These are phyloP conservation scores for Emericellopsis atlantica DNA, from an alignment of 2,329 filamentous ascomycete genomes.

Conservation along the genomic window DNA sequence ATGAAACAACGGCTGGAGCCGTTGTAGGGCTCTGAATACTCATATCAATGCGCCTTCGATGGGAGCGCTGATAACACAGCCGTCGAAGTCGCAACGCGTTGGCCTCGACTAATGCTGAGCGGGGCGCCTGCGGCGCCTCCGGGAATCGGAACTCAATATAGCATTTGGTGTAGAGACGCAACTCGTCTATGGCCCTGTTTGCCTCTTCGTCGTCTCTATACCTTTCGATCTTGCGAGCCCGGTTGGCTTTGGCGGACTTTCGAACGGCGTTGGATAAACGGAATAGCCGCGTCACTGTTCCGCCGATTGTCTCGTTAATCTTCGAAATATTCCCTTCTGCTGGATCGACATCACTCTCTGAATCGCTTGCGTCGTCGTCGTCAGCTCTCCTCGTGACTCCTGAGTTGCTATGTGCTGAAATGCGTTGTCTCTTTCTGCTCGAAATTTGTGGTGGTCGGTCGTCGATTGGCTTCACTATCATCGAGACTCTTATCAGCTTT, in stretches of 20 bases:
- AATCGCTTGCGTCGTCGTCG: neutral
- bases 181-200: neutral
- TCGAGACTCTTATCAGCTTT: neutral
- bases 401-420: neutral
- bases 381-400: neutral
- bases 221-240: neutral
- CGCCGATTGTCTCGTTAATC: neutral
- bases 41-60: constrained; percentile 7
- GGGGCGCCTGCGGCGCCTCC: neutral
- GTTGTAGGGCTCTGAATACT: constrained; percentile 4
- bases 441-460: neutral
- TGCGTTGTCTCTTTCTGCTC: neutral
- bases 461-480: neutral
- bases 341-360: neutral
- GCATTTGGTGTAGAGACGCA: neutral
- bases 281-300: neutral
- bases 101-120: constrained; percentile 2
- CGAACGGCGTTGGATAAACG: neutral
- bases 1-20: constrained; percentile 1
- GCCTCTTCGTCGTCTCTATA: neutral
- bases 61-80: constrained; percentile 7
- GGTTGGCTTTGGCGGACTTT: neutral
- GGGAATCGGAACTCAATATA: neutral
- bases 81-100: constrained; percentile 9
- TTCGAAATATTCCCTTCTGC: neutral